A percentile compares a stretch with the other conserved stretches of the same genome.
phyloP scores from a whole-genome alignment of 2,329 filamentous ascomycete genomes.

The Pyricularia sp. region DNA sequence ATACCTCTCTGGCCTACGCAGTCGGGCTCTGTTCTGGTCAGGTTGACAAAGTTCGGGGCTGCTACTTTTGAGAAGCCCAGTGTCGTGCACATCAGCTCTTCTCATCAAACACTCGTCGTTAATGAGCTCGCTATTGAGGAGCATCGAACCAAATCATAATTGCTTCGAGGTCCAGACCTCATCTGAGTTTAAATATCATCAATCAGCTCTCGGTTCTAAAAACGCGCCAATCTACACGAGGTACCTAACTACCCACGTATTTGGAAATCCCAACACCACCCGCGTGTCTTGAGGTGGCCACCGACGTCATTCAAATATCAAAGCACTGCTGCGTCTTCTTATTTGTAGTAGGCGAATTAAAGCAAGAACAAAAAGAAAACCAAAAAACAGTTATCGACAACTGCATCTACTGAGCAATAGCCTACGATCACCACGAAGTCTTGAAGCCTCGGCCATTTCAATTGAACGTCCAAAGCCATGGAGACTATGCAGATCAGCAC shows the following conservation, averaged over 20 bases:
- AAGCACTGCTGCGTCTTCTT: neutral
- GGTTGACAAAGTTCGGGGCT: neutral
- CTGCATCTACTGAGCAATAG: neutral
- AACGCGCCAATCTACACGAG: neutral
- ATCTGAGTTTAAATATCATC: neutral
- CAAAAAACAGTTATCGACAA: neutral
- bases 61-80: neutral
- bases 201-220: neutral
- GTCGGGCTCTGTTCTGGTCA: neutral
- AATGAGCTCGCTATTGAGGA: slow-evolving; percentile 34
- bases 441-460: neutral
- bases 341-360: neutral
- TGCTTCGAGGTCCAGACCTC: neutral
- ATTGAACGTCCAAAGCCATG: neutral
- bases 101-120: slow-evolving; percentile 9
- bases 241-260: neutral
- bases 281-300: neutral
- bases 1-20: neutral
- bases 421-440: neutral
- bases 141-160: slow-evolving; percentile 7
- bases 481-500: neutral
- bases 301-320: neutral
- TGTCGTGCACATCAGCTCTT: neutral
- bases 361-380: neutral
- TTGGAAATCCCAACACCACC: neutral